Base-by-base conservation (phyloP, 768 basidiomycete species). In the Rubroboletus pulcherrimus region DNA sequence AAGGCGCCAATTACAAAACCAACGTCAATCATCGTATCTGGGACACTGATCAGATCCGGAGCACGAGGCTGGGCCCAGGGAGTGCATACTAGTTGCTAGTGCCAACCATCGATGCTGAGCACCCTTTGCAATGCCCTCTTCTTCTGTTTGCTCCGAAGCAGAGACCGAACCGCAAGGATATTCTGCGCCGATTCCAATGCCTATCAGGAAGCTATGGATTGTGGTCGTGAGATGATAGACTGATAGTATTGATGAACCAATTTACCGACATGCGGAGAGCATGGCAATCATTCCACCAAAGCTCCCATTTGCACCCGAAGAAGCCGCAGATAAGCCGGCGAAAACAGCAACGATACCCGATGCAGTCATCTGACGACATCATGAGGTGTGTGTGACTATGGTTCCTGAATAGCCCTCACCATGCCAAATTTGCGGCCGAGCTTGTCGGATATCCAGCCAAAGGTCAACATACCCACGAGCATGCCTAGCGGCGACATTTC, bases 151-250 rank as follows among this genome's bases (percentile, higher is more conserved):
- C 66, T 97, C 95, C 2, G 91, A 87, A 7, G 87, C 88, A 5
- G 92, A 89, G 15, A 93, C 91, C 0, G 87, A 89, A 26, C 94
- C 93, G 58, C 91, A 91, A 7, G 94, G 94, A 61, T 95, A 95
- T 69, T 91, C 90, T 5, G 89, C 90, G 5, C 92, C 91, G 0
- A 93, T 79, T 24, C 93, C 93, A 51, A 95, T 87, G 37, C 95
- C 95, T 43, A 94, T 78, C 1, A 97, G 71, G 77, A 95, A 95
- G 7, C 91, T 91, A 53, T 58, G 10, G 4, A 29, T 14, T 21
- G 19, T 5, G 14, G 24, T 42, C 4, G 33, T 57, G 39, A 49
- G 51, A 37, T 9, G 26, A 24, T 45, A 31, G 0, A 35, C 2
- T 37, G 29, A 11, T 10, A 26, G 26, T 14, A 12, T n/a, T 11